phyloP scores from a whole-genome alignment of 441 rosid species.

The Gossypium trilobum region DNA sequence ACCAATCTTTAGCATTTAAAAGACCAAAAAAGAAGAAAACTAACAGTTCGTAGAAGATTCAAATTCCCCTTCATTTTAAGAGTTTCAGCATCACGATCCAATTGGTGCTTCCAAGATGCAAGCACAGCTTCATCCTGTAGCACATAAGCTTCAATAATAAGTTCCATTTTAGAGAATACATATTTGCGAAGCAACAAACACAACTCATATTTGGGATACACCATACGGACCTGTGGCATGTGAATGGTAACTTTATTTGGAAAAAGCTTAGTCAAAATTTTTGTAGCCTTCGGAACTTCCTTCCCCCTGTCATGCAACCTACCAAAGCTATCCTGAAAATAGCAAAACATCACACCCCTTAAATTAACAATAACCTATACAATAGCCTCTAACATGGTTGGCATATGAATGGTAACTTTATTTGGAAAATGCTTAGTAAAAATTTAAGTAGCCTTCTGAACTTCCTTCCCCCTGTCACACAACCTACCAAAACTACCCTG shows the following conservation, averaged over 20 bases:
- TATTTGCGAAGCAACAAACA: neutral
- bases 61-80: slow-evolving; percentile 70
- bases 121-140: slow-evolving; percentile 59
- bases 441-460: slow-evolving; percentile 56
- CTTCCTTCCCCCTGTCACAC: slow-evolving; percentile 66
- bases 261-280: slow-evolving; percentile 59
- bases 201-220: neutral
- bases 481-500: slow-evolving; percentile 80
- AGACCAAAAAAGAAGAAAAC: slow-evolving; percentile 19
- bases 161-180: neutral
- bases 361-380: slow-evolving; percentile 16
- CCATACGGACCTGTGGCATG: slow-evolving; percentile 56
- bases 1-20: neutral
- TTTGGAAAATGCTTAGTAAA: slow-evolving; percentile 66
- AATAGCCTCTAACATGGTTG: slow-evolving; percentile 11
- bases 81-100: slow-evolving; percentile 67
- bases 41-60: slow-evolving; percentile 49
- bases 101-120: slow-evolving; percentile 58
- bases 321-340: slow-evolving; percentile 69
- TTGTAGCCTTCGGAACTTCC: slow-evolving; percentile 65
- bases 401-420: slow-evolving; percentile 69
- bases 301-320: slow-evolving; percentile 69
- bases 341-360: slow-evolving; percentile 17
- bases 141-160: slow-evolving; percentile 10
- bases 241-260: slow-evolving; percentile 70